These are phyloP conservation scores for Lecanicillium sp. DNA, from an alignment of 2,329 filamentous ascomycete species.

Conservation along the genomic window DNA sequence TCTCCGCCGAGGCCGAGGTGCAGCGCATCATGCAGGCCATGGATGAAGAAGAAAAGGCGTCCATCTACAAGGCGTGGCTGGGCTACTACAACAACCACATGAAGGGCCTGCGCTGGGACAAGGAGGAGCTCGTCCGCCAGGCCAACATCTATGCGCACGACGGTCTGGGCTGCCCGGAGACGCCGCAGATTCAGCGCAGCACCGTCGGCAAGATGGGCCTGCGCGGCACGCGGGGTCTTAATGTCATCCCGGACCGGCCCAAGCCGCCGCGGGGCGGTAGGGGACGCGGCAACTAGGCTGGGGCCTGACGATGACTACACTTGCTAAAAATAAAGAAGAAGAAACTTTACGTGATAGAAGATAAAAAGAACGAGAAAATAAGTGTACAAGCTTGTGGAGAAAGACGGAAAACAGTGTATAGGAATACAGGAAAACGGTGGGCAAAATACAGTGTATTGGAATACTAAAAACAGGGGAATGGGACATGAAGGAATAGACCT, in stretches of 20 bases:
- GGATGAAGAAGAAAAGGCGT: slow-evolving; percentile 38
- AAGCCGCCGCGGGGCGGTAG: slow-evolving; percentile 19
- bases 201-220: slow-evolving; percentile 53
- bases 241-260: slow-evolving; percentile 38
- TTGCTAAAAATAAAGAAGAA: neutral
- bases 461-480: too few relatives aligned
- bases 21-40: slow-evolving; percentile 34
- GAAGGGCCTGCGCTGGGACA: slow-evolving; percentile 38
- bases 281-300: slow-evolving; percentile 16
- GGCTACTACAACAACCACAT: slow-evolving; percentile 49
- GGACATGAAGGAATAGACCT: too few relatives aligned
- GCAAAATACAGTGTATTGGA: too few relatives aligned
- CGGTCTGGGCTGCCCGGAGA: slow-evolving; percentile 40
- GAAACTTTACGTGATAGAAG: neutral
- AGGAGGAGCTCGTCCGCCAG: slow-evolving; percentile 40
- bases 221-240: slow-evolving; percentile 44
- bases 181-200: slow-evolving; percentile 41
- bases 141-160: slow-evolving; percentile 45
- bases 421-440: neutral
- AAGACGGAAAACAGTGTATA: too few relatives aligned
- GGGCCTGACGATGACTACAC: neutral
- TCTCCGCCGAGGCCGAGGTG: slow-evolving; percentile 37
- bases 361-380: too few relatives aligned
- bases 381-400: too few relatives aligned
- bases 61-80: slow-evolving; percentile 52